Percentiles rank a stretch among this genome's conserved stretches.
phyloP scores from a whole-genome alignment of 2,329 filamentous ascomycete species.

The Neospermospora avenae region DNA sequence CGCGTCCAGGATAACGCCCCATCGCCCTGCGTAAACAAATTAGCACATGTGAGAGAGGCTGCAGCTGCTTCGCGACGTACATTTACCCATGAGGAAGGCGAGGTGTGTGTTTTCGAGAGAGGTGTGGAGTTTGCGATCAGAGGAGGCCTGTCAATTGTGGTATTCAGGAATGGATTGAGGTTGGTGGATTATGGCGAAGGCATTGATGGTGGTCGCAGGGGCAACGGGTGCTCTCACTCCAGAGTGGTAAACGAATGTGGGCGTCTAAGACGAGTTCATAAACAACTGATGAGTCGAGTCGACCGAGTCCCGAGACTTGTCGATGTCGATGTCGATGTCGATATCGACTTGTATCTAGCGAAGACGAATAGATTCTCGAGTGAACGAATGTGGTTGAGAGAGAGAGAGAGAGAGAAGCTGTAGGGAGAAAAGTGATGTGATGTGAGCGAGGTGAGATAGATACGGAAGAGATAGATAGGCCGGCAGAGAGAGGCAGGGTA shows the following conservation, averaged over 20 bases:
- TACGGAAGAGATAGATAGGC: background rate
- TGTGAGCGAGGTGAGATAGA: background rate
- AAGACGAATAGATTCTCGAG: background rate
- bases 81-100: constrained; percentile 34
- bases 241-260: constrained; percentile 24
- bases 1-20: constrained; percentile 95
- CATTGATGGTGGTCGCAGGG: constrained; percentile 23
- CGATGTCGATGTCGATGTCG: too few relatives aligned
- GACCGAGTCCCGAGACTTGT: background rate
- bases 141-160: constrained; percentile 5
- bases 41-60: constrained; percentile 1
- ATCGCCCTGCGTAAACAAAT: constrained; percentile 46
- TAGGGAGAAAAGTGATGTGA: background rate
- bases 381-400: constrained; percentile 13
- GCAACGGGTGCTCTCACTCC: constrained; percentile 1
- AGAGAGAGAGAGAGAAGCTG: background rate
- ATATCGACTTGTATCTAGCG: background rate
- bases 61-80: constrained; percentile 22
- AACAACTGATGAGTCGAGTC: background rate
- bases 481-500: background rate
- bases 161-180: constrained; percentile 15
- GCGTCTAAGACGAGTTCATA: constrained; percentile 7
- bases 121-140: constrained; percentile 8
- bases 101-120: background rate
- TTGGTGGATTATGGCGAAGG: constrained; percentile 20